Conservation (phyloP, 768 basidiomycete species). For the Pleurotus cornucopiae region DNA sequence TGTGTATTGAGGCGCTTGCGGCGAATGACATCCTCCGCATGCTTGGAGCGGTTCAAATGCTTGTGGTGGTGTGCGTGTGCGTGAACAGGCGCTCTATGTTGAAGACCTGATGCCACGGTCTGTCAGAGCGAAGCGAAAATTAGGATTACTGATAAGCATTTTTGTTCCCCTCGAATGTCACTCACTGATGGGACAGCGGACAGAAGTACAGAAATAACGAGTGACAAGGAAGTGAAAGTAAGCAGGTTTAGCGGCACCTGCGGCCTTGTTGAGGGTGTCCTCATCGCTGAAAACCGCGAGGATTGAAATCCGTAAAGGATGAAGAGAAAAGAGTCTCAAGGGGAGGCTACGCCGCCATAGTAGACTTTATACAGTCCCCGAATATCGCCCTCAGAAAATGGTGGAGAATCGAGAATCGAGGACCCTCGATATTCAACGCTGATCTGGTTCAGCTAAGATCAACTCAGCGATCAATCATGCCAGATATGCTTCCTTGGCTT, state of each 20-base stretch:
- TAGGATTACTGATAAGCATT: not conserved
- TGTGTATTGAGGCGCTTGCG: not conserved
- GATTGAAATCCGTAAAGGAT: not conserved
- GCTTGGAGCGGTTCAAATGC: constrained; percentile 1
- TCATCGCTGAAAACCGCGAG: constrained; percentile 2
- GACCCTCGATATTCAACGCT: too few species aligned
- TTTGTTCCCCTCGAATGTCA: not conserved
- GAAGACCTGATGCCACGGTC: constrained; percentile 3
- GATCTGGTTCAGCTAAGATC: too few species aligned
- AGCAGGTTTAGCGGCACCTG: constrained; percentile 8
- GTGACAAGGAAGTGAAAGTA: constrained; percentile 6
- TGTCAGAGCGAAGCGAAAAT: not conserved
- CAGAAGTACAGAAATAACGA: constrained; percentile 2
- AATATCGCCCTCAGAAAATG: not conserved
- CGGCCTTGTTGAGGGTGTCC: not conserved
- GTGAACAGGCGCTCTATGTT: not conserved
- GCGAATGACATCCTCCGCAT: not conserved
- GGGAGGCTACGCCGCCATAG: not conserved
- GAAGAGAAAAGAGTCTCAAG: constrained; percentile 8
- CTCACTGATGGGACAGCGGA: constrained; percentile 1
- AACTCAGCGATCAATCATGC: too few species aligned
- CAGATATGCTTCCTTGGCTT: too few species aligned
- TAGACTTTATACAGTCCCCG: constrained; percentile 4
- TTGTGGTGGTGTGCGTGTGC: constrained; percentile 3
- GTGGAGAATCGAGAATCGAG: too few species aligned